A percentile compares a stretch with the other conserved stretches of the same genome.
Conservation (phyloP, 352 stramenopile genomes). For the Globisporangium polare region DNA sequence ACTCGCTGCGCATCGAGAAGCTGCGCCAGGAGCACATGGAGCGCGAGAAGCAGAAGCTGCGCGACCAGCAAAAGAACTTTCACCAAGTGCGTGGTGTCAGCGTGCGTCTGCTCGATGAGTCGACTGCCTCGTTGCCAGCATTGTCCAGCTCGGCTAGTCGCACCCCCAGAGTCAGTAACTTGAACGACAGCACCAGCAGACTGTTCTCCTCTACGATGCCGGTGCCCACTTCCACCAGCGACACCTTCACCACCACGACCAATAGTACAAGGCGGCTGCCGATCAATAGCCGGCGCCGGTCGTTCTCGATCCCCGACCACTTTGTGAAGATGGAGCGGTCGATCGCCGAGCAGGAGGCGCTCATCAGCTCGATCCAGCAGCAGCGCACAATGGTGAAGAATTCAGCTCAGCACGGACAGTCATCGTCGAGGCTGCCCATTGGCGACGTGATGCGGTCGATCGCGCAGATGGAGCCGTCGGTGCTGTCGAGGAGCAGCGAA, state of each 20-base stretch:
- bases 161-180: too few relatives aligned
- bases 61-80: constrained; percentile 6
- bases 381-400: constrained; percentile 40
- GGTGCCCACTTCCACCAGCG: too few relatives aligned
- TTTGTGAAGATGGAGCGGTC: constrained; percentile 29
- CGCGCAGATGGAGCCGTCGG: background rate
- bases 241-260: too few relatives aligned
- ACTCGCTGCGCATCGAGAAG: constrained; percentile 42
- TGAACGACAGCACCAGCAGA: too few relatives aligned
- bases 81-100: too few relatives aligned
- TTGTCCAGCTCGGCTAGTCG: too few relatives aligned
- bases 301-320: constrained; percentile 43
- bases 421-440: constrained; percentile 10
- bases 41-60: constrained; percentile 52
- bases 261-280: too few relatives aligned
- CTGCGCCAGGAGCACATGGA: constrained; percentile 65
- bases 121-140: too few relatives aligned
- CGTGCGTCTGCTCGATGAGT: too few relatives aligned
- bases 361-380: constrained; percentile 54
- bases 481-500: background rate
- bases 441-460: constrained; percentile 19
- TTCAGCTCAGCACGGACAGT: constrained; percentile 1
- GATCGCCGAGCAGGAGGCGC: constrained; percentile 35
- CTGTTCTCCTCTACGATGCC: too few relatives aligned
- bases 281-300: constrained; percentile 25